Percentiles rank a stretch among this genome's conserved stretches.
phyloP scores from a whole-genome alignment of 148 eudicot species.

The Vaccinium macrocarpon region DNA sequence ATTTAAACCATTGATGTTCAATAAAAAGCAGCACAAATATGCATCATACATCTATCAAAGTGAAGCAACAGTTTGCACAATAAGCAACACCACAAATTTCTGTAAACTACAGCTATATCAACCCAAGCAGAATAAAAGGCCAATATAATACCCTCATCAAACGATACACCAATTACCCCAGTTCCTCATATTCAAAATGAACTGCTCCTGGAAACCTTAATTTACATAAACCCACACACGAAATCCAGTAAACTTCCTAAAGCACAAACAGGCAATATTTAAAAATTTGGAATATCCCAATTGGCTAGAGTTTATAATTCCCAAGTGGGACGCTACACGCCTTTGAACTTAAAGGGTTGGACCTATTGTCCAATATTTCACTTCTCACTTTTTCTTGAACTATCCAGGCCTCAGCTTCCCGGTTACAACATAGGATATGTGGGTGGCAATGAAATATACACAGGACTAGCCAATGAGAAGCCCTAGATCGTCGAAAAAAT shows the following conservation, averaged over 20 bases:
- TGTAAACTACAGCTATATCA: background rate
- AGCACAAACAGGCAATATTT: background rate
- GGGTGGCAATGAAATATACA: background rate
- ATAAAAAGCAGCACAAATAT: background rate
- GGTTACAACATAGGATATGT: background rate
- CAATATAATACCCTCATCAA: background rate
- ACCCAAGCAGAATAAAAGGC: background rate
- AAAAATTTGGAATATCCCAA: background rate
- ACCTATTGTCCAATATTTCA: background rate
- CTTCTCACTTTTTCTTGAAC: background rate
- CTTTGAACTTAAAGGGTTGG: background rate
- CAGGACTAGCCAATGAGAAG: background rate
- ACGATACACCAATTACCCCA: background rate
- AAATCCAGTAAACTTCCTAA: background rate
- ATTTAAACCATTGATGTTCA: background rate
- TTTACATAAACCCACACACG: background rate
- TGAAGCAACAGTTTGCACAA: background rate
- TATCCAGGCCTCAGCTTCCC: background rate
- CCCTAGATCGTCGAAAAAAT: background rate
- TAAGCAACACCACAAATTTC: background rate
- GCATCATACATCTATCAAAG: background rate
- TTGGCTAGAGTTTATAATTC: background rate
- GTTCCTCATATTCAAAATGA: background rate
- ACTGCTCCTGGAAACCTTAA: background rate
- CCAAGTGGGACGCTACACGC: background rate